Base-by-base conservation (phyloP, 2,329 filamentous ascomycete genomes). In the Pyrenochaeta sp. region DNA sequence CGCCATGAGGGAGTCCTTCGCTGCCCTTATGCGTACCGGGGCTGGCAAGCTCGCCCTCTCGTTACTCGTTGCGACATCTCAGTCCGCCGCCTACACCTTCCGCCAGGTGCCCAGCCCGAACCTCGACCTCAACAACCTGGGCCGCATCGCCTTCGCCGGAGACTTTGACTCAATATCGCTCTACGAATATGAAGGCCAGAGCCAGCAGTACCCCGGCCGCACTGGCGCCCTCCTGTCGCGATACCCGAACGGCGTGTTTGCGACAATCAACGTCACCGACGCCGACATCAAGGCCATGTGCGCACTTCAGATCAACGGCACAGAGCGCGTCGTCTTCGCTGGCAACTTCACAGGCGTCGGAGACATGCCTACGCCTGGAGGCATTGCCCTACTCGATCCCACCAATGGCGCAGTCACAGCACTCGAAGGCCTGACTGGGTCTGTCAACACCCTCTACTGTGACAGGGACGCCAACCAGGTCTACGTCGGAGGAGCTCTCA, bases 271-370 rank as follows among this genome's bases (percentile, higher is more conserved):
- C 39, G 80, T 84, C 27, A 87, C 91, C 30, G 90, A 97, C 72
- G 92, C 88, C 44, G 85, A 87, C 35, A 96, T 99, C 64, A 82
- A 86, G 64, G 81, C 90, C 53, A 94, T 99, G 88, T 99, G 94
- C 75, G 77, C 87, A 14, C 89, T 93, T 60, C 78, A 84, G 37
- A 78, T 80, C 44, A 81, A 89, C 69, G 88, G 88, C 53, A 81
- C 78, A 43, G 78, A 82, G n/a, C 87, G 88, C 27, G 82, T 97
- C 19, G 82, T 97, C 34, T 81, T 99, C 11, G 94, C 89, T 42
- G 94, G 94, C 34, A 97, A 97, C 75, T 99, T 99, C 68, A 97
- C 94, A 21, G 95, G 90, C 69, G 75, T 99, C 51, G 89, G 86
- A 46, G 85, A 85, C 45, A 80, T 87, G 43, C 76, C 89, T 63